Conservation (phyloP, 2,329 filamentous ascomycete genomes). For the Pyrenophora tritici-repentis region DNA sequence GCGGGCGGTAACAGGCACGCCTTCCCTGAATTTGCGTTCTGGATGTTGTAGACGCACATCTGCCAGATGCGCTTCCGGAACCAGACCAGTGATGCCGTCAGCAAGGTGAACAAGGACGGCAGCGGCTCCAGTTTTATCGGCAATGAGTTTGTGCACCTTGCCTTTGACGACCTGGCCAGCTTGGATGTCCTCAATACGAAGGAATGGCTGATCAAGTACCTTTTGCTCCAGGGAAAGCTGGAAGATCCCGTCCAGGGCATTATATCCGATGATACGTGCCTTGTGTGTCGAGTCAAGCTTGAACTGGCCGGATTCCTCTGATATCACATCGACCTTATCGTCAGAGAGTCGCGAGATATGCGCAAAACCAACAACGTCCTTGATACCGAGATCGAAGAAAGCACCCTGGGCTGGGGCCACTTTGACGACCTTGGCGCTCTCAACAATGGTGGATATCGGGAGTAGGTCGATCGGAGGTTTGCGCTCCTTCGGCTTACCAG, state of each 20-base stretch:
- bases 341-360: constrained; percentile 94
- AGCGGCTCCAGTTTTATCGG: constrained; percentile 76
- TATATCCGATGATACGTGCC: constrained; percentile 84
- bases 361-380: constrained; percentile 79
- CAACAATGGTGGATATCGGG: constrained; percentile 74
- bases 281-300: constrained; percentile 78
- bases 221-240: constrained; percentile 82
- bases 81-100: constrained; percentile 86
- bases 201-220: constrained; percentile 83
- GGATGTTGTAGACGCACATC: constrained; percentile 88
- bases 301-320: constrained; percentile 76
- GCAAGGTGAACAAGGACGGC: constrained; percentile 83
- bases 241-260: constrained; percentile 82
- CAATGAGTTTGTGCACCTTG: constrained; percentile 80
- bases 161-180: constrained; percentile 81
- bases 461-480: constrained; percentile 64
- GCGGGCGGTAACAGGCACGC: constrained; percentile 80
- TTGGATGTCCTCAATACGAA: constrained; percentile 88
- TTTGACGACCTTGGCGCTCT: constrained; percentile 76
- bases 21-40: constrained; percentile 93
- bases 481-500: constrained; percentile 47
- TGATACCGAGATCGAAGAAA: constrained; percentile 73
- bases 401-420: constrained; percentile 82
- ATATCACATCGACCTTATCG: constrained; percentile 82
- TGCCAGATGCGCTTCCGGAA: constrained; percentile 84